Conservation (phyloP, 75 land plant genomes). For the Pinus albicaulis region DNA sequence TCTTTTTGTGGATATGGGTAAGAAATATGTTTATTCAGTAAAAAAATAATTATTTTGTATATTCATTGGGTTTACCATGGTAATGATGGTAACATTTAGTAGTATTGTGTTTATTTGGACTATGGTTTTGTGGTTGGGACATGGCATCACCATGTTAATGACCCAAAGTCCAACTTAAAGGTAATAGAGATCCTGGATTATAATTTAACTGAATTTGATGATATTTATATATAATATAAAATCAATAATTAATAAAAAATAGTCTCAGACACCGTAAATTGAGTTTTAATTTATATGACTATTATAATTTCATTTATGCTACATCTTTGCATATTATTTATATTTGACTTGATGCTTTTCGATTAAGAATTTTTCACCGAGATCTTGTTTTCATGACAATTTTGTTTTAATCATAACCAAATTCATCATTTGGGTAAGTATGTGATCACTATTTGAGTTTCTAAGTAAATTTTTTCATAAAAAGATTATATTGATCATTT, state of each 20-base stretch:
- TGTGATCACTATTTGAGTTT: too few species aligned
- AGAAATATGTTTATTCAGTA: background rate
- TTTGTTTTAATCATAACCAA: slow-evolving; percentile 16
- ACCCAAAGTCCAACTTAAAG: too few species aligned
- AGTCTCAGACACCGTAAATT: too few species aligned
- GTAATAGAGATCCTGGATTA: too few species aligned
- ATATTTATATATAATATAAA: too few species aligned
- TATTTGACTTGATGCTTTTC: slow-evolving; percentile 8
- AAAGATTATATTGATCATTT: background rate
- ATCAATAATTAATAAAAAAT: too few species aligned
- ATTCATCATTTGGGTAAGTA: slow-evolving; percentile 26
- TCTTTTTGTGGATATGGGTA: slow-evolving; percentile 38
- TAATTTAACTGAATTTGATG: too few species aligned
- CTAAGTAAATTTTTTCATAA: too few species aligned
- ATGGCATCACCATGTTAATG: too few species aligned
- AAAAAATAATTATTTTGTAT: background rate
- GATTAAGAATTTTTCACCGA: slow-evolving; percentile 29
- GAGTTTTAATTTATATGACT: background rate
- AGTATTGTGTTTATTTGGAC: too few species aligned
- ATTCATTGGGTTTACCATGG: background rate
- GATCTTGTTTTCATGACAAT: slow-evolving; percentile 37
- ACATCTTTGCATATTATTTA: background rate
- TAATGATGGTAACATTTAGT: too few species aligned
- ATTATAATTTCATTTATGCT: background rate
- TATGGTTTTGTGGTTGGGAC: too few species aligned